Evolutionary conservation across 306 rosid species (phyloP), one percentile per base, ranked within the genome.

Genomic region (Quercus robur): DNA sequence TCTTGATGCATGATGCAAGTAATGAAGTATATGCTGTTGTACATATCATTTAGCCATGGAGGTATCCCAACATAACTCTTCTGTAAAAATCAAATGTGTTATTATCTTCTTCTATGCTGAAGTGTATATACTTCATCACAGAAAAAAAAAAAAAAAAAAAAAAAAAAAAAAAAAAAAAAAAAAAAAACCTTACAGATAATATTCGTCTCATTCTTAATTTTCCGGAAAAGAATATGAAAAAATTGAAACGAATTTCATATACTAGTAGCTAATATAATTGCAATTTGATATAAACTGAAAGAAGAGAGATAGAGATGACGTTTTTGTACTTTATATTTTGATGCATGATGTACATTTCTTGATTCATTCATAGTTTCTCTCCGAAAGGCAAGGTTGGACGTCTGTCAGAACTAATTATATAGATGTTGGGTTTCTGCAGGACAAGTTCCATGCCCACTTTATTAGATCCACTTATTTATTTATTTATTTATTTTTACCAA

Each of bases 1-100:
- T 74, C 33, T 3, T 54, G 75, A 61, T 82, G 86, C 3, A 20
- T 25, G 5, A 44, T 17, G 38, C 86, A 82, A 31, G 4, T 46
- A 35, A 5, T 58, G 56, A 82, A 82, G 71, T 73, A 82, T 17
- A 28, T 26, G 14, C 68, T 68, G 30, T 26, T 74, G 76, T 20
- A n/a, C 82, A 82, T 73, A 1, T 28, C 70, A 64, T n/a, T 56
- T n/a, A 82, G 28, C 86, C 86, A 82, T 68, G 70, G 75, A 1
- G 80, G 86, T 57, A 78, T 79, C 33, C 38, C 26, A 23, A 30
- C 41, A 33, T 17, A 59, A 68, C 46, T 77, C n/a, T 30, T 73
- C 78, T 82, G 79, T 71, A 73, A 55, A 46, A 73, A 49, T 11
- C 10, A 3, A 11, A 59, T 59, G 31, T 11, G 25, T 59, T 23